Evolutionary conservation across 2,329 filamentous ascomycete genomes (phyloP), one percentile per base, ranked within the genome.

Genomic region (Aspergillus intermedius): DNA sequence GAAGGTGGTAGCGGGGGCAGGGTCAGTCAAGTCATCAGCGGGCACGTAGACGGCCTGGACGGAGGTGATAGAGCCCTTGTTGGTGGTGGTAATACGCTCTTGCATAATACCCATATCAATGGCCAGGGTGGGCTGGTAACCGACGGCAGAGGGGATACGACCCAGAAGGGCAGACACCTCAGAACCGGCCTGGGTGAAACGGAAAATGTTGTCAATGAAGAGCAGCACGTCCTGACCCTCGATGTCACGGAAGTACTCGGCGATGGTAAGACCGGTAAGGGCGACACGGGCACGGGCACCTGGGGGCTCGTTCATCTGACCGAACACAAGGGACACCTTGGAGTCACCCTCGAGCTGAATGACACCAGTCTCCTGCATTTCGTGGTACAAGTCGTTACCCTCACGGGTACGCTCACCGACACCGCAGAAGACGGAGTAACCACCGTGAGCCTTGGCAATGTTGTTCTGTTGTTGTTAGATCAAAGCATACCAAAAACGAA

Each of bases 201-300:
- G 87, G 89, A 96, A 97, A 79, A 98, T 97, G 84, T 98, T 98
- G 87, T 98, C 93, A 75, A 97, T 97, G 83, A 97, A 96, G 75
- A 96, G 90, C 73, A 96, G 82, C 83, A 96, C 89, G 78, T 96
- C 91, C 81, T 96, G 91, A 64, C 91, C 91, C 65, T 86, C 81
- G 63, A 82, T 76, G 62, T 85, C 81, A 65, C 82, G 77, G 80
- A 97, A 96, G 67, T 94, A 88, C 67, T 96, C 89, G 60, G 69
- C 69, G 55, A 72, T 66, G 61, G 70, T 72, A 60, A 74, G 81
- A 77, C 91, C 91, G 73, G 93, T 98, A 70, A 98, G 86, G 68
- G 93, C 93, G 69, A 98, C 93, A 95, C 93, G 91, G 73, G 93
- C 93, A 90, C 93, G 93, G 71, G 93, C 93, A 83, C 93, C 93